These are phyloP conservation scores for Ophiostoma ulmi DNA, from an alignment of 2,329 filamentous ascomycete species.

Conservation along the genomic window DNA sequence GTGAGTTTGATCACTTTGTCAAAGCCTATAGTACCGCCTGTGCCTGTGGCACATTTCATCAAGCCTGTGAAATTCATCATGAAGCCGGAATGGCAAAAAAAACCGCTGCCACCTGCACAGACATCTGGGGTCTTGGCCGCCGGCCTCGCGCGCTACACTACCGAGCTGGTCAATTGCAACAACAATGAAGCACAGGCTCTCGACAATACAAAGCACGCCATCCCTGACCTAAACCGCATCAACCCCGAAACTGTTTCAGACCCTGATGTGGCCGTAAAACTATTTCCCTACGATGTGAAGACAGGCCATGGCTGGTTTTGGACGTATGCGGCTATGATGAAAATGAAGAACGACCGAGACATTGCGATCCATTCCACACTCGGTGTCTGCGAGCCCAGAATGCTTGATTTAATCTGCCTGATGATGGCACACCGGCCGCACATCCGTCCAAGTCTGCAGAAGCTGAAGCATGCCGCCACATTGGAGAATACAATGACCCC, in stretches of 20 bases:
- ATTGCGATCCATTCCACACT: neutral
- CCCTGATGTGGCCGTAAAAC: neutral
- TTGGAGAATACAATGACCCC: too few relatives aligned
- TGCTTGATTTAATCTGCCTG: conserved; percentile 18
- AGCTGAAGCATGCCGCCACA: neutral
- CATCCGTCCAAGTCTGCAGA: neutral
- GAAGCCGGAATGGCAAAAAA: neutral
- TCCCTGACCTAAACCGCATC: neutral
- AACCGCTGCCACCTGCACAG: neutral
- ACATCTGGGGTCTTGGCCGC: neutral
- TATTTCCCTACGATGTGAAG: neutral
- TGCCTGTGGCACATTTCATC: conserved; percentile 15
- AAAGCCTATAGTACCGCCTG: neutral
- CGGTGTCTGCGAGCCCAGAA: conserved; percentile 2
- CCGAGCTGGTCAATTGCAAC: neutral
- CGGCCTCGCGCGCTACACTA: neutral
- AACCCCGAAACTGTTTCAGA: neutral
- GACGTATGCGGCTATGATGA: conserved; percentile 20
- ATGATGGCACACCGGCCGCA: conserved; percentile 22
- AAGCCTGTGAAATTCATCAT: neutral
- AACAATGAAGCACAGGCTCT: neutral
- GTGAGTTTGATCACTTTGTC: conserved; percentile 8
- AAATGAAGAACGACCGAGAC: neutral
- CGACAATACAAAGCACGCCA: neutral
- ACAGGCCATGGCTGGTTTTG: conserved; percentile 19